Base-by-base conservation (phyloP, 1,284 basidiomycete genomes). In the Mycena sp. region DNA sequence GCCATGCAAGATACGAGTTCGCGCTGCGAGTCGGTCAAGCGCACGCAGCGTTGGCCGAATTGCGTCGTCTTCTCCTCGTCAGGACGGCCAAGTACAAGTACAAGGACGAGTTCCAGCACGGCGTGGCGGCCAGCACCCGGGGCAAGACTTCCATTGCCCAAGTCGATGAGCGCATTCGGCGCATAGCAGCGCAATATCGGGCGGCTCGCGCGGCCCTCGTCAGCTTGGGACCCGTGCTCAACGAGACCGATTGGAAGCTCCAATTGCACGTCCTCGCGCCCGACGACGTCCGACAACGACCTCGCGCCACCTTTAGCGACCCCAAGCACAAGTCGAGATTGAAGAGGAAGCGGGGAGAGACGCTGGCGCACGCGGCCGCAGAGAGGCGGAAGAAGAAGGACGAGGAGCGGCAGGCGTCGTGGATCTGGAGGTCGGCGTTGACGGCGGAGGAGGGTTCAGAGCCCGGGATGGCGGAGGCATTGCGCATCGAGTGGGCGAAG, bases 401-500 rank as follows among this genome's bases (percentile, higher is more conserved):
- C 13, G 46, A 60, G 10, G 46, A 50, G 44, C 9, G 65, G 30
- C 44, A 56, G 13, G 57, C 48, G n/a, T 67, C 57, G 4, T 67
- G 65, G 65, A 67, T 67, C 7, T 67, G 65, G 65, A 44, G 60
- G 34, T 6, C 65, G 56, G 30, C 22, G 56, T n/a, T 60, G 30
- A 60, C 56, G 1, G 10, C 25, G 39, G 56, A 16, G 11, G 65
- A 59, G 30, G 59, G 37, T 20, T 3, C 13, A 39, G 13, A 61
- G 34, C 7, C 16, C 16, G 66, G 46, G 14, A 67, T 62, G 48
- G 50, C 18, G 38, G 59, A 61, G 59, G 59, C 48, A 14, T 20
- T 71, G 18, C 37, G 65, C 16, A 59, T 67, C 16, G 65, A 71
- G 34, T 71, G 70, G 70, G 62, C 62, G 22, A 71, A 67, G 54